A percentile compares a stretch with the other conserved stretches of the same genome.
Evolutionary conservation across 768 basidiomycete genomes (phyloP).

Genomic region (Hebeloma cylindrosporum): DNA sequence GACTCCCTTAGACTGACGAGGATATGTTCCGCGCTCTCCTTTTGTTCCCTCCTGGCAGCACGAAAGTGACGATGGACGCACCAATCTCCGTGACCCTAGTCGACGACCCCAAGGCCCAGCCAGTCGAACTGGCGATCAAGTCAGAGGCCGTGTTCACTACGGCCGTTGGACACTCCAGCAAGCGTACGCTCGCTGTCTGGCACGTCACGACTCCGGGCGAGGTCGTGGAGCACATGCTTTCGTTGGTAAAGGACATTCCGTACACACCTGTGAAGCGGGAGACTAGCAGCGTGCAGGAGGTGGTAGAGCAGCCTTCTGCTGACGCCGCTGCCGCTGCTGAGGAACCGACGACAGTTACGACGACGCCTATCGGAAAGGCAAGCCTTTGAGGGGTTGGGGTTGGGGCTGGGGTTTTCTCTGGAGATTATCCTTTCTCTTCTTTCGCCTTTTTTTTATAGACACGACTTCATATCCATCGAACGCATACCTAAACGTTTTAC

Average conservation of each 20-base stretch:
- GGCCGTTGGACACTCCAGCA: constrained; percentile 87
- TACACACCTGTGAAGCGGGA: constrained; percentile 15
- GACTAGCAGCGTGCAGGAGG: not conserved
- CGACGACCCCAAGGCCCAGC: constrained; percentile 42
- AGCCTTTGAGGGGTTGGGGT: constrained; percentile 1
- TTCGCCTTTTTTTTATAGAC: too few species aligned
- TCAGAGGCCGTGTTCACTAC: constrained; percentile 85
- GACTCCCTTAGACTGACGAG: constrained; percentile 75
- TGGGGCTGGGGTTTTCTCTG: not conserved
- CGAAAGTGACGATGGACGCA: constrained; percentile 52
- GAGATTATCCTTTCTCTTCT: too few species aligned
- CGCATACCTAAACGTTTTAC: too few species aligned
- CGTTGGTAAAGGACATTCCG: constrained; percentile 47
- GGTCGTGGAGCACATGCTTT: constrained; percentile 77
- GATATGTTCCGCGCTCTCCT: constrained; percentile 97
- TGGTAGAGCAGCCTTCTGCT: not conserved
- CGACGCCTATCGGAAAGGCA: not conserved
- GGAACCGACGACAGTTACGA: not conserved
- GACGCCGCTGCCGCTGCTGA: not conserved
- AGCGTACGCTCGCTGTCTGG: constrained; percentile 89
- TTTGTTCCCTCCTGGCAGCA: constrained; percentile 50
- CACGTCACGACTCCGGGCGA: constrained; percentile 89
- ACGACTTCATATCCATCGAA: too few species aligned
- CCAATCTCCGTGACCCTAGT: constrained; percentile 56
- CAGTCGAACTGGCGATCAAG: constrained; percentile 61